Conservation (phyloP, 129 eudicot genomes). For the Artemisia argyi region DNA sequence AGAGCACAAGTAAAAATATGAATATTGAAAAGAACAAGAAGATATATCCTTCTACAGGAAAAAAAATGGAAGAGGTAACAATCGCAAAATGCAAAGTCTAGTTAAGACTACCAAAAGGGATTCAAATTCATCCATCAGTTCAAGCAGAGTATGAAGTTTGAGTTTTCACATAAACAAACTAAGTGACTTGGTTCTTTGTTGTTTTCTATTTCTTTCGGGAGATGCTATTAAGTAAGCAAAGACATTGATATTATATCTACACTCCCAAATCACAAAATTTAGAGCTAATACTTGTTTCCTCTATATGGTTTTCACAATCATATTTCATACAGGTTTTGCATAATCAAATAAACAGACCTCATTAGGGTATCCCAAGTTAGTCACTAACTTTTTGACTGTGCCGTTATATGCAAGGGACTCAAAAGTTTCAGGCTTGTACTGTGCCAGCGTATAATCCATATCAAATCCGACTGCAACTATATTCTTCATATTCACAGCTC, state of each 20-base stretch:
- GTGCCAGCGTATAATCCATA: conserved; percentile 97
- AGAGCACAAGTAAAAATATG: conserved; percentile 2
- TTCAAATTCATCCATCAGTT: neutral
- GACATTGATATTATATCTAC: too few species aligned
- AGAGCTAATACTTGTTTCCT: conserved; percentile 10
- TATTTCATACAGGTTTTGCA: conserved; percentile 17
- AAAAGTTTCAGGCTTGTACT: conserved; percentile 93
- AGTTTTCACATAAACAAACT: conserved; percentile 2
- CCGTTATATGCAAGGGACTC: conserved; percentile 98
- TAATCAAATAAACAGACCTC: conserved; percentile 60
- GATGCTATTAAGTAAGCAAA: conserved; percentile 12
- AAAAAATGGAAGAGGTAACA: neutral
- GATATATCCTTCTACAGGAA: neutral
- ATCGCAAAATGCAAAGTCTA: neutral
- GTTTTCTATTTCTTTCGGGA: neutral
- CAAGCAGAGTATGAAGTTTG: neutral
- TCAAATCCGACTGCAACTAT: conserved; percentile 95
- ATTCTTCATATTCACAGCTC: conserved; percentile 80
- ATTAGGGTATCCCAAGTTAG: conserved; percentile 84
- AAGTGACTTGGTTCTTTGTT: neutral
- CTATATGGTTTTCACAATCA: neutral
- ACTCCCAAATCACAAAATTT: neutral
- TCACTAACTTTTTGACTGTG: conserved; percentile 92
- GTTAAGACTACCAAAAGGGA: neutral
- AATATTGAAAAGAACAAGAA: neutral